Percentiles rank a stretch among this genome's conserved stretches.
Evolutionary conservation across 208 protist species (phyloP).

Genomic region (Blastocrithidia nonstop): DNA sequence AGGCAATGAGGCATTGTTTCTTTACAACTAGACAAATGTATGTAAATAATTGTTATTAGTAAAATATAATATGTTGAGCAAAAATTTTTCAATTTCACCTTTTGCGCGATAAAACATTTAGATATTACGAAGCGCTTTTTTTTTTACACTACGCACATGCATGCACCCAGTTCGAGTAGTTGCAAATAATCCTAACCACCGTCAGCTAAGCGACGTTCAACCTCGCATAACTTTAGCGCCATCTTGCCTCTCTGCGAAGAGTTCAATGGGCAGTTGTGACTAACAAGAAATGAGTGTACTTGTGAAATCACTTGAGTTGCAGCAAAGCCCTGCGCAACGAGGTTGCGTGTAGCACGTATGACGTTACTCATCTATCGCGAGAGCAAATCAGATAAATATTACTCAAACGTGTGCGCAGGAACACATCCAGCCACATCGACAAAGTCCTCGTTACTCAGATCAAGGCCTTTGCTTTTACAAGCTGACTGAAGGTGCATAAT

Average conservation of each 20-base stretch:
- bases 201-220: conserved; percentile 60
- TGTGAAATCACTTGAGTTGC: conserved; percentile 58
- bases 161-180: conserved; percentile 71
- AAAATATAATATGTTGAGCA: too few relatives aligned
- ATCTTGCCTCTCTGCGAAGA: conserved; percentile 35
- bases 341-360: conserved; percentile 22
- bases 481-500: conserved; percentile 94
- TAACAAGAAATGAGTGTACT: conserved; percentile 59
- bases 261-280: conserved; percentile 30
- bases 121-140: too few relatives aligned
- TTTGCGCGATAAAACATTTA: too few relatives aligned
- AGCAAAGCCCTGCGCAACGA: conserved; percentile 59
- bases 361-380: conserved; percentile 37
- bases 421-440: conserved; percentile 73
- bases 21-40: too few relatives aligned
- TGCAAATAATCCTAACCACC: conserved; percentile 78
- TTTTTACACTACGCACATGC: too few relatives aligned
- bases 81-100: too few relatives aligned
- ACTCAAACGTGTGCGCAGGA: conserved; percentile 30
- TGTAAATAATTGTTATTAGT: too few relatives aligned
- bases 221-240: conserved; percentile 63
- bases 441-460: conserved; percentile 72
- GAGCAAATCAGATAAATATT: conserved; percentile 38
- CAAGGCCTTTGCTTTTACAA: conserved; percentile 52
- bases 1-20: too few relatives aligned